Percentiles rank a stretch among this genome's conserved stretches.
Conservation (phyloP, 2,329 filamentous ascomycete species). For the Beauveria rudraprayagi region DNA sequence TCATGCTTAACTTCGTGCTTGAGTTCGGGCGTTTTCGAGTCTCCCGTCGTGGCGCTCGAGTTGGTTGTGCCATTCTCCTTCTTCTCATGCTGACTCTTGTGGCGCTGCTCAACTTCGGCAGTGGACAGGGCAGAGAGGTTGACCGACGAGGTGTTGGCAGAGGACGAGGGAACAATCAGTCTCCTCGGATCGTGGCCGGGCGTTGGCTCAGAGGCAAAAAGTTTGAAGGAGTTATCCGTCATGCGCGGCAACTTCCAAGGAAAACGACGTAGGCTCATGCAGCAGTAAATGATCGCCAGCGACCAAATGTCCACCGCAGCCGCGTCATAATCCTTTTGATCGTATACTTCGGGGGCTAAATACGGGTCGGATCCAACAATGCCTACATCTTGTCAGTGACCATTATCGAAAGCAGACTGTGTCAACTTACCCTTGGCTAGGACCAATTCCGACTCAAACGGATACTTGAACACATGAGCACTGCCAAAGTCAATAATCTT, state of each 20-base stretch:
- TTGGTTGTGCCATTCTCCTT: conserved; percentile 16
- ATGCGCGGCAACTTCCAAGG: conserved; percentile 93
- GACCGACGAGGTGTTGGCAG: conserved; percentile 29
- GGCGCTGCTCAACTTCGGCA: conserved; percentile 31
- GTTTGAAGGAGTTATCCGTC: conserved; percentile 88
- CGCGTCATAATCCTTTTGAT: conserved; percentile 86
- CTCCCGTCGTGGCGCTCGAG: not conserved
- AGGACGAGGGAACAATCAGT: conserved; percentile 35
- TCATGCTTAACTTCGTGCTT: conserved; percentile 13
- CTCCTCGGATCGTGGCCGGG: conserved; percentile 58
- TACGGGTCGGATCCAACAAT: conserved; percentile 86
- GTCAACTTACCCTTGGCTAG: conserved; percentile 28
- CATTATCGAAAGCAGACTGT: not conserved
- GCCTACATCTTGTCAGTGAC: conserved; percentile 28
- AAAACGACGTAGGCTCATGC: conserved; percentile 91
- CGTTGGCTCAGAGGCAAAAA: conserved; percentile 81
- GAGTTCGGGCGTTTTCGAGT: conserved; percentile 5
- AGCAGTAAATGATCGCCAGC: conserved; percentile 95
- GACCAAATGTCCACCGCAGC: conserved; percentile 97
- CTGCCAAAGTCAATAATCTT: conserved; percentile 99
- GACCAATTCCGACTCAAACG: conserved; percentile 68
- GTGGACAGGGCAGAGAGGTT: conserved; percentile 32
- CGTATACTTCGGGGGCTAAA: conserved; percentile 92
- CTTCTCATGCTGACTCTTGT: conserved; percentile 13
- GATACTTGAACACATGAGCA: conserved; percentile 93